A percentile compares a stretch with the other conserved stretches of the same genome.
phyloP scores from a whole-genome alignment of 495 filamentous ascomycete species.

The Podospora pseudocomata region DNA sequence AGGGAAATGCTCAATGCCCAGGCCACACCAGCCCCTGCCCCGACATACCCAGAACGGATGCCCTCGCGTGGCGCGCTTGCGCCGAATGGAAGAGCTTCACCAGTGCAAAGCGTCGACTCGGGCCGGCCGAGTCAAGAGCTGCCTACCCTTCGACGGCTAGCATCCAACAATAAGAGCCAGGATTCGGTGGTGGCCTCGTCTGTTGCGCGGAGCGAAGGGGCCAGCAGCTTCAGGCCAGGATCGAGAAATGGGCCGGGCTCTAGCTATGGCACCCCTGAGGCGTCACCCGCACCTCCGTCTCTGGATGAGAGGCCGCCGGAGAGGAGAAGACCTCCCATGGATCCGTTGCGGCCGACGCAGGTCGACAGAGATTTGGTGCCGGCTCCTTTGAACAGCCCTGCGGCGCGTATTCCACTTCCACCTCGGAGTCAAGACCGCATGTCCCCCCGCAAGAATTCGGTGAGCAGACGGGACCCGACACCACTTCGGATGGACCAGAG shows the following conservation, averaged over 20 bases:
- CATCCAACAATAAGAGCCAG: constrained; percentile 52
- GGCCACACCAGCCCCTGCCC: constrained; percentile 9
- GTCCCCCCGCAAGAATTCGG: constrained; percentile 38
- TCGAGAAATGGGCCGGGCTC: constrained; percentile 43
- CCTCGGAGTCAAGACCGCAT: constrained; percentile 46
- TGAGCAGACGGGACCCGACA: constrained; percentile 21
- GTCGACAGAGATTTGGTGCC: constrained; percentile 48
- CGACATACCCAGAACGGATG: constrained; percentile 20
- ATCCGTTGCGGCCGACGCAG: constrained; percentile 41
- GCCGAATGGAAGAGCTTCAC: constrained; percentile 40
- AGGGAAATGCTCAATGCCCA: constrained; percentile 13
- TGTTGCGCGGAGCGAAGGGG: constrained; percentile 47
- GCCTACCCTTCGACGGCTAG: constrained; percentile 44
- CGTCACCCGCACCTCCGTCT: constrained; percentile 30
- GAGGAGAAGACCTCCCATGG: constrained; percentile 52
- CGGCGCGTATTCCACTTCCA: constrained; percentile 43
- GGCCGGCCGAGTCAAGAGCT: constrained; percentile 39
- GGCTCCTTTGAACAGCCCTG: constrained; percentile 52
- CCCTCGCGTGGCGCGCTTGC: constrained; percentile 32
- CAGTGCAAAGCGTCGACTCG: constrained; percentile 46
- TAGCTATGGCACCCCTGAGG: constrained; percentile 38
- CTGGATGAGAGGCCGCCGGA: constrained; percentile 47
- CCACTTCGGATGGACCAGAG: constrained; percentile 19
- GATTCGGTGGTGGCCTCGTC: constrained; percentile 50
- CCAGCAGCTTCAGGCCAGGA: constrained; percentile 43